Evolutionary conservation across 2,329 filamentous ascomycete genomes (phyloP).

Genomic region (Cercospora zeina): DNA sequence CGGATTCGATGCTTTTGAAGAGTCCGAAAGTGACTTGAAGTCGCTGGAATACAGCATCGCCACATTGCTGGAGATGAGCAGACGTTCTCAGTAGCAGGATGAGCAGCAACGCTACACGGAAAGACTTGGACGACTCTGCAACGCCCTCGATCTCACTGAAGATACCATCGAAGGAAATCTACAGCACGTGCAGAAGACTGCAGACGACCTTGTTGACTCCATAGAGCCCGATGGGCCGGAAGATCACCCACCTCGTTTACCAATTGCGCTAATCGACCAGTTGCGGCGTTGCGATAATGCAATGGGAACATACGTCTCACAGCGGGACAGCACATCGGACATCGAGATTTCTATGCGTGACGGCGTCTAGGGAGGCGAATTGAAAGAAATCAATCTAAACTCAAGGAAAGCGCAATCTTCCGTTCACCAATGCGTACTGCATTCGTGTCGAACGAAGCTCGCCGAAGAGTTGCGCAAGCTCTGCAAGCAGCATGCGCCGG

Average conservation of each 20-base stretch:
- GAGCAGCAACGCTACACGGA: background rate
- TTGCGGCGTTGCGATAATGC: background rate
- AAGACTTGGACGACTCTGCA: background rate
- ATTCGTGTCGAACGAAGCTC: constrained; percentile 6
- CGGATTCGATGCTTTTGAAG: constrained; percentile 8
- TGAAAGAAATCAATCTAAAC: background rate
- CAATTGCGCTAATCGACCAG: background rate
- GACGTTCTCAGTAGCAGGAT: background rate
- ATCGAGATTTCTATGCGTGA: background rate
- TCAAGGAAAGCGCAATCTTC: background rate
- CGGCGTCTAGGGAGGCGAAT: background rate
- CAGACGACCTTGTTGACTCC: background rate
- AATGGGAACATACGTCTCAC: background rate
- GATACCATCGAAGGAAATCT: background rate
- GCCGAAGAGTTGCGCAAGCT: constrained; percentile 7
- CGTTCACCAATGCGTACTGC: background rate
- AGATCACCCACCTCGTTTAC: background rate
- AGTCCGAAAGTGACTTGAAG: constrained; percentile 2
- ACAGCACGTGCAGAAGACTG: background rate
- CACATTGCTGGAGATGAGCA: background rate
- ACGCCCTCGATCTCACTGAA: background rate
- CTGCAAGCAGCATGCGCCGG: constrained; percentile 8
- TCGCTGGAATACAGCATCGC: constrained; percentile 6
- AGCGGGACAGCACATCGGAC: background rate
- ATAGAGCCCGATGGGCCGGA: background rate